These are phyloP conservation scores for Rhodamnia rubescens DNA, from an alignment of 345 rosid genomes.

Conservation along the genomic window DNA sequence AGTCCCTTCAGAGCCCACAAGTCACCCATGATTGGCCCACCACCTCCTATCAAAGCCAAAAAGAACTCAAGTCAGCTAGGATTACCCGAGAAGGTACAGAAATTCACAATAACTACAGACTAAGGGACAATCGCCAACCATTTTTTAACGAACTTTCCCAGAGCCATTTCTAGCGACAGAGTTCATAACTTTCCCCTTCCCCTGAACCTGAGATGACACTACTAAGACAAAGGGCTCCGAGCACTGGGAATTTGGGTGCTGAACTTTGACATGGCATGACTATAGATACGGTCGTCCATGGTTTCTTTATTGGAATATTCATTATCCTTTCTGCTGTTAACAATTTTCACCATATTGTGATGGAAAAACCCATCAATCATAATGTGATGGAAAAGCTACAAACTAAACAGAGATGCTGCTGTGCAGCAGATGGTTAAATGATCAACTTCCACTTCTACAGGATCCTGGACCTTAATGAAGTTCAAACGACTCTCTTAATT, in stretches of 20 bases:
- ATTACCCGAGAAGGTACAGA: neutral
- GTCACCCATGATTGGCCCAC: constrained; percentile 99
- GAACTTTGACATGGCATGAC: neutral
- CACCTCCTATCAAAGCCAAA: constrained; percentile 63
- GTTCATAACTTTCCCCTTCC: neutral
- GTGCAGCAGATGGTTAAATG: neutral
- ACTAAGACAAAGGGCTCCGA: neutral
- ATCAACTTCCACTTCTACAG: neutral
- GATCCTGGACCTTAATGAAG: neutral
- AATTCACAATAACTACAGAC: neutral
- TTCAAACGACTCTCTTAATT: neutral
- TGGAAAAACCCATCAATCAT: neutral
- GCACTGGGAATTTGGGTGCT: neutral
- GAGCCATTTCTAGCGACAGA: neutral
- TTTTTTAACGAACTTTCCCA: neutral
- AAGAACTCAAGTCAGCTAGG: neutral
- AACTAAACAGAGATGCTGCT: neutral
- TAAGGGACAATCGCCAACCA: neutral
- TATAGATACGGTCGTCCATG: neutral
- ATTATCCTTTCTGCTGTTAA: neutral
- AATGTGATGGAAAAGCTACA: neutral
- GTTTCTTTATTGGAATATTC: neutral
- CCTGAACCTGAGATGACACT: neutral
- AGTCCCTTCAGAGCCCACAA: constrained; percentile 99
- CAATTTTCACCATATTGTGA: neutral